Conservation (phyloP, 768 basidiomycete species). For the Sistotremastrum suecicum region DNA sequence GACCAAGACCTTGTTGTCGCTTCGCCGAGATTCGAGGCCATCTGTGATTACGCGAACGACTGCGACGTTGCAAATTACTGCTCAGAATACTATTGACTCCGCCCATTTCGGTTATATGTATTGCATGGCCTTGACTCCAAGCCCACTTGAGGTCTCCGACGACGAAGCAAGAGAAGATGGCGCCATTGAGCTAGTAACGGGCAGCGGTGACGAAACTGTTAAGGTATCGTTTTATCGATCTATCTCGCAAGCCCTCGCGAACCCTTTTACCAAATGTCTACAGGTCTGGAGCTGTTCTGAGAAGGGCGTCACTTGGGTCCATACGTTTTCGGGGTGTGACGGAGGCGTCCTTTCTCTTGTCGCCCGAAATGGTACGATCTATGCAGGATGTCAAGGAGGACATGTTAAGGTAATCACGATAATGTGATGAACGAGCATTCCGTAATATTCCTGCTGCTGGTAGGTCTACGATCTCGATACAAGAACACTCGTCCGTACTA, state of each 20-base stretch:
- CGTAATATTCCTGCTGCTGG: no score
- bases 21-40: neutral
- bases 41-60: constrained; percentile 15
- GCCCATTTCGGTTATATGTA: constrained; percentile 95
- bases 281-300: constrained; percentile 56
- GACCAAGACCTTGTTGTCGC: constrained; percentile 6
- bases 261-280: neutral
- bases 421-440: no score
- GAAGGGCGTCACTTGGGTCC: constrained; percentile 31
- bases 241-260: neutral
- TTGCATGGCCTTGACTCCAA: constrained; percentile 47
- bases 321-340: constrained; percentile 57
- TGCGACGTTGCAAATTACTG: constrained; percentile 40
- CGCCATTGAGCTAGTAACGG: constrained; percentile 52
- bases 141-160: constrained; percentile 23
- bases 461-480: constrained; percentile 80
- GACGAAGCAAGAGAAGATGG: constrained; percentile 13
- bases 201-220: constrained; percentile 83
- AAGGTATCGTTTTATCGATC: constrained; percentile 35
- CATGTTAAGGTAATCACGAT: constrained; percentile 40
- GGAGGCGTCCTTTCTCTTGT: constrained; percentile 79
- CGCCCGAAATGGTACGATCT: constrained; percentile 64
- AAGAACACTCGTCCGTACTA: constrained; percentile 69
- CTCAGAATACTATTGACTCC: constrained; percentile 63
- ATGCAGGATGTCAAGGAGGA: constrained; percentile 90